Evolutionary conservation across 495 filamentous ascomycete species (phyloP).

Genomic region (Umbilicaria muhlenbergii): DNA sequence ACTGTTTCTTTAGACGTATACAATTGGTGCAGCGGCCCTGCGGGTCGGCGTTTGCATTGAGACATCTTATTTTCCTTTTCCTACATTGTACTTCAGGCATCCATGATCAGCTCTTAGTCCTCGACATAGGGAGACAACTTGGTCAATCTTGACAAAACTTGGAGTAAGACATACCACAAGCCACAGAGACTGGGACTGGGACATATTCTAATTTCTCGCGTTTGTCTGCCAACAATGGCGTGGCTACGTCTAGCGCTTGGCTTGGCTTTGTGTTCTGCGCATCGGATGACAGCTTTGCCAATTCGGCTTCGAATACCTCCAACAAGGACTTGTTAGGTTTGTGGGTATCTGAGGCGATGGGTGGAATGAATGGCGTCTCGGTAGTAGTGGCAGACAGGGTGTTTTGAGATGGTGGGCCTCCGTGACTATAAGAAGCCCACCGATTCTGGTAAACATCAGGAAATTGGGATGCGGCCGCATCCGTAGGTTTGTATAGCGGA

Average conservation of each 20-base stretch:
- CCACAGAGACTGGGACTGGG: too few relatives aligned
- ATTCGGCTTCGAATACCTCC: slow-evolving; percentile 35
- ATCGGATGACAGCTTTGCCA: slow-evolving; percentile 22
- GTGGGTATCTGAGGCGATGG: background rate
- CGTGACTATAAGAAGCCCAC: background rate
- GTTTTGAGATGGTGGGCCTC: background rate
- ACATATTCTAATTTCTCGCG: too few relatives aligned
- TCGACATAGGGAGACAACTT: too few relatives aligned
- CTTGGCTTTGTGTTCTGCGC: too few relatives aligned
- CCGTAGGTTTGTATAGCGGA: slow-evolving; percentile 3
- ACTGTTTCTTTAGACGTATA: slow-evolving; percentile 90
- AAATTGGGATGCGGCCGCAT: background rate
- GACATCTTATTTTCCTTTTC: slow-evolving; percentile 85
- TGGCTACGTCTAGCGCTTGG: too few relatives aligned
- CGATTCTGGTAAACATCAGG: slow-evolving; percentile 3
- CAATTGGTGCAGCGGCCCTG: slow-evolving; percentile 87
- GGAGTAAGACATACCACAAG: too few relatives aligned
- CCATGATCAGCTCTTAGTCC: too few relatives aligned
- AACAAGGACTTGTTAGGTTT: slow-evolving; percentile 24
- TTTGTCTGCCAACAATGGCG: too few relatives aligned
- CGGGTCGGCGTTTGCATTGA: slow-evolving; percentile 59
- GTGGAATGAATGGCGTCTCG: too few relatives aligned
- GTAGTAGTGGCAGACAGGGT: too few relatives aligned
- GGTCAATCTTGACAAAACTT: too few relatives aligned
- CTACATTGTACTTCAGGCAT: slow-evolving; percentile 48